A percentile compares a stretch with the other conserved stretches of the same genome.
Evolutionary conservation across 1,284 basidiomycete genomes (phyloP).

Genomic region (Wallemia mellicola): DNA sequence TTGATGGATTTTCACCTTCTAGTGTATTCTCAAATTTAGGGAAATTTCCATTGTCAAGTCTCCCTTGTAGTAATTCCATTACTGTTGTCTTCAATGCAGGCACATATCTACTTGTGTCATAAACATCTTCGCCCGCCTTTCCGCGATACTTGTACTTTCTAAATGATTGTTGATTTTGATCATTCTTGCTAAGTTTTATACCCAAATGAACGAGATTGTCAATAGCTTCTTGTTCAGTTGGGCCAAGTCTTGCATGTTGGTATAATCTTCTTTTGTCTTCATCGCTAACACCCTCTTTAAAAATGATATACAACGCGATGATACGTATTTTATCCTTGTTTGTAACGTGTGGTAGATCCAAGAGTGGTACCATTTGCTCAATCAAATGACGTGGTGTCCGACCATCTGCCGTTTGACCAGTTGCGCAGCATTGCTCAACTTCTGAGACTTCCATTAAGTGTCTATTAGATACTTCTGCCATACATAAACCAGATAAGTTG

Average conservation of each 20-base stretch:
- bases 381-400: conserved; percentile 74
- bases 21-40: neutral
- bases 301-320: conserved; percentile 82
- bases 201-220: conserved; percentile 66
- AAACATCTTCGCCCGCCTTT: neutral
- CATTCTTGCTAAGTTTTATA: conserved; percentile 36
- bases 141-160: conserved; percentile 7
- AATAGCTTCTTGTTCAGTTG: conserved; percentile 78
- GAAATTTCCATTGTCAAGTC: neutral
- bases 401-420: conserved; percentile 58
- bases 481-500: neutral
- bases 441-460: conserved; percentile 1
- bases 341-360: conserved; percentile 55
- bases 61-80: neutral
- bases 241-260: conserved; percentile 70
- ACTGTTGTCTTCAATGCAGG: neutral
- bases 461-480: conserved; percentile 4
- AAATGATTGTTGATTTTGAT: conserved; percentile 3
- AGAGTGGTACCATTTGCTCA: conserved; percentile 90
- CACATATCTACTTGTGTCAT: neutral
- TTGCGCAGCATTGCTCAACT: conserved; percentile 44
- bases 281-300: conserved; percentile 86
- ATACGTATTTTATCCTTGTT: conserved; percentile 81
- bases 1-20: neutral
- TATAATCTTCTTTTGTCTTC: conserved; percentile 82